A percentile compares a stretch with the other conserved stretches of the same genome.
phyloP scores from a whole-genome alignment of 495 filamentous ascomycete genomes.

The Podospora didyma region DNA sequence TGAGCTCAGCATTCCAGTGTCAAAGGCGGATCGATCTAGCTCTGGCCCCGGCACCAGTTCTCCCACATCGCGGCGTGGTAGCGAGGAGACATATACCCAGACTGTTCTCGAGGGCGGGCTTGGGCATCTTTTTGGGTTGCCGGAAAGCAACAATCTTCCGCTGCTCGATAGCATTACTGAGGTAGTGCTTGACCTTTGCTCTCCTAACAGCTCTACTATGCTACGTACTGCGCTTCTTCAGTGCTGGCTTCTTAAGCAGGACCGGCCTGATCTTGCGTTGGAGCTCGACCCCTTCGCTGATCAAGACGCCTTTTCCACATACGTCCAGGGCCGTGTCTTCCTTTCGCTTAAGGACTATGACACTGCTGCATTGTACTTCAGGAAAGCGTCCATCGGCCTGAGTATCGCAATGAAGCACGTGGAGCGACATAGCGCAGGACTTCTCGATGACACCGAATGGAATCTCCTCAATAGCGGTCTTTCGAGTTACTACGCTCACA shows the following conservation, averaged over 20 bases:
- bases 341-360: slow-evolving; percentile 67
- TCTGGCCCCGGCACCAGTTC: slow-evolving; percentile 23
- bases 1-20: slow-evolving; percentile 38
- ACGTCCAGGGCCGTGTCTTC: slow-evolving; percentile 79
- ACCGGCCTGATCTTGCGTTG: slow-evolving; percentile 66
- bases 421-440: slow-evolving; percentile 48
- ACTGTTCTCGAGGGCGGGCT: slow-evolving; percentile 49
- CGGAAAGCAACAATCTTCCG: slow-evolving; percentile 29
- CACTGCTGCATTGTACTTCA: slow-evolving; percentile 72
- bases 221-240: slow-evolving; percentile 53
- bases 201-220: slow-evolving; percentile 47
- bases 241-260: slow-evolving; percentile 65
- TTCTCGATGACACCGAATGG: slow-evolving; percentile 68
- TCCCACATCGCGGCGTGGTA: slow-evolving; percentile 25
- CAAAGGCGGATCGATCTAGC: slow-evolving; percentile 26
- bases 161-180: slow-evolving; percentile 46
- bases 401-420: slow-evolving; percentile 39
- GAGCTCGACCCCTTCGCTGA: slow-evolving; percentile 69
- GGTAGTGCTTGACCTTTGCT: slow-evolving; percentile 53
- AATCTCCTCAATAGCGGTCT: slow-evolving; percentile 72
- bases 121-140: slow-evolving; percentile 47
- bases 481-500: slow-evolving; percentile 80
- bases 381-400: slow-evolving; percentile 75
- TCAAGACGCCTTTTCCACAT: slow-evolving; percentile 68
- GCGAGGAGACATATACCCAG: slow-evolving; percentile 36